A percentile compares a stretch with the other conserved stretches of the same genome.
Conservation (phyloP, 2,329 filamentous ascomycete genomes). For the Colletotrichum shisoi region DNA sequence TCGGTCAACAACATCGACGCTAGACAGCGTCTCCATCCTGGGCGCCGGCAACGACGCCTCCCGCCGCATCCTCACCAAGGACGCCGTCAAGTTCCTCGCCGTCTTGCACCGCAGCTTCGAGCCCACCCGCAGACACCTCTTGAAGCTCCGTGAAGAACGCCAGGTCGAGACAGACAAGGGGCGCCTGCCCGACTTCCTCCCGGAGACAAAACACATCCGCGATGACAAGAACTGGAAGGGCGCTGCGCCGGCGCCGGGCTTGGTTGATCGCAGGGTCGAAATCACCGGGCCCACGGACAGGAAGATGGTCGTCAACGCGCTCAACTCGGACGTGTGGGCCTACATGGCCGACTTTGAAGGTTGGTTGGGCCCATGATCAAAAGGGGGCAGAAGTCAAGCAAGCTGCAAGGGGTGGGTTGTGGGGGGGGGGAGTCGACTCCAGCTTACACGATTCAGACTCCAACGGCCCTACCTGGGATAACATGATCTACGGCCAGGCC, state of each 20-base stretch:
- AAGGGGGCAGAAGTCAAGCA: not conserved
- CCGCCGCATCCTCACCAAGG: slow-evolving; percentile 82
- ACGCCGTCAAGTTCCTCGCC: slow-evolving; percentile 83
- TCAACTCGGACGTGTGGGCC: slow-evolving; percentile 90
- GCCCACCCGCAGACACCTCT: slow-evolving; percentile 77
- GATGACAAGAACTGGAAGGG: slow-evolving; percentile 88
- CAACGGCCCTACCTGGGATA: slow-evolving; percentile 88
- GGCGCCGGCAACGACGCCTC: slow-evolving; percentile 75
- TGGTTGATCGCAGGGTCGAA: slow-evolving; percentile 85
- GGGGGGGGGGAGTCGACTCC: not conserved
- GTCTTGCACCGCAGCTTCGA: slow-evolving; percentile 89
- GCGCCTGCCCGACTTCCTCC: slow-evolving; percentile 81
- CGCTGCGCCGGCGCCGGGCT: slow-evolving; percentile 80
- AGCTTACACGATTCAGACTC: slow-evolving; percentile 62
- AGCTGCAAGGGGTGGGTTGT: too few species aligned
- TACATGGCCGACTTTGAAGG: slow-evolving; percentile 92
- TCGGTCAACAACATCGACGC: slow-evolving; percentile 10
- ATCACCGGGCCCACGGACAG: slow-evolving; percentile 90
- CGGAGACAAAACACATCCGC: slow-evolving; percentile 87
- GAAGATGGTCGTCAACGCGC: slow-evolving; percentile 92
- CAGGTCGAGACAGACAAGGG: slow-evolving; percentile 88
- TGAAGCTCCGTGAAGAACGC: slow-evolving; percentile 78
- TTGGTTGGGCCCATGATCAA: not conserved
- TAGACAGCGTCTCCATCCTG: slow-evolving; percentile 72
- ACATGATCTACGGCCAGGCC: slow-evolving; percentile 92